Base-by-base conservation (phyloP, 306 rosid species). In the Acacia acuminata region DNA sequence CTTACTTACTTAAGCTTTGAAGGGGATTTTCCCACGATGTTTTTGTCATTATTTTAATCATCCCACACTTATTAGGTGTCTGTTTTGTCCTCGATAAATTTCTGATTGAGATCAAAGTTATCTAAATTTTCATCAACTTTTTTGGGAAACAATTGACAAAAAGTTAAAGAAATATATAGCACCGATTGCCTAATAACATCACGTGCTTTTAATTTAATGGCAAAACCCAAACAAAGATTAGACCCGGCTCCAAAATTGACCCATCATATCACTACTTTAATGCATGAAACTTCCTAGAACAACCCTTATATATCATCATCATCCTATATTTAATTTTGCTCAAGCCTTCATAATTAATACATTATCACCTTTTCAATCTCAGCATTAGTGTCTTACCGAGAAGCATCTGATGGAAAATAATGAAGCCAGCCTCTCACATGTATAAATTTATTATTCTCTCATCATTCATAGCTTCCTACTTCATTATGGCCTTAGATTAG, bases 261-360 rank as follows among this genome's bases (percentile, higher is more conserved):
- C 42, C 11, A 30, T 14, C 11, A 30, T 27, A 27, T 27, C 27
- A 27, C 10, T 2, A 14, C 42, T 60, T 22, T 14, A 64, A 60
- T 56, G 16, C 10, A n/a, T 48, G 82, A 78, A 78, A 50, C 82
- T 78, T 78, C 50, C 50, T 20, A 4, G 36, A 78, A 64, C 48
- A 7, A 61, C 44, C 38, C 13, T 10, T 40, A 5, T 2, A 56
- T 56, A 2, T 56, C 60, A 16, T 27, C 27, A 27, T 7, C 60
- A 7, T 19, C 20, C 14, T 13, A 15, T 25, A 27, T 27, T 27
- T 27, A 27, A 27, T 27, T 27, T 27, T 27, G 27, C 27, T 27
- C 27, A 27, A 27, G 27, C 27, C 27, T 27, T 1, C 27, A 27
- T 27, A 27, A 27, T 27, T 27, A 27, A 27, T 27, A 27, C 27